Evolutionary conservation across 306 rosid species (phyloP).

Genomic region (Ochetophila trinervis): DNA sequence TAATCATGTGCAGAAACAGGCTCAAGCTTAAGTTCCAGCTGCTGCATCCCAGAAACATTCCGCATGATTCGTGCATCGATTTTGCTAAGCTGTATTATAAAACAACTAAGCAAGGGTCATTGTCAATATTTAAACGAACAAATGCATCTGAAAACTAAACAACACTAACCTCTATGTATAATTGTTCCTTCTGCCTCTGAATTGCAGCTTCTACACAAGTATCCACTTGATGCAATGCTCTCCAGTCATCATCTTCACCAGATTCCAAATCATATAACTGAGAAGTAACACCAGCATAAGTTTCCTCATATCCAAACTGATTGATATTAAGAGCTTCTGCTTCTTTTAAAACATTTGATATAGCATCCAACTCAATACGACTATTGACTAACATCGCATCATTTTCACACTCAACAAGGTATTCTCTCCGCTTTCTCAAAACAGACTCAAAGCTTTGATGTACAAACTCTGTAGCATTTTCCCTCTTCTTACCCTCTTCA

Average conservation of each 20-base stretch:
- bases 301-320: constrained; percentile 69
- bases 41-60: constrained; percentile 77
- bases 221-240: constrained; percentile 75
- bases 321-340: constrained; percentile 63
- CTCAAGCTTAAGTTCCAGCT: constrained; percentile 77
- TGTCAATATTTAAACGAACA: constrained; percentile 13
- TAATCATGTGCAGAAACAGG: constrained; percentile 76
- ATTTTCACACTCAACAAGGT: constrained; percentile 69
- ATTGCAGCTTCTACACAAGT: constrained; percentile 71
- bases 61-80: constrained; percentile 72
- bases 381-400: constrained; percentile 45
- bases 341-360: constrained; percentile 79
- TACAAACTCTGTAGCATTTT: constrained; percentile 51
- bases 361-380: constrained; percentile 65
- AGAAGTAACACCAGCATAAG: constrained; percentile 56
- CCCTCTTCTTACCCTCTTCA: constrained; percentile 82
- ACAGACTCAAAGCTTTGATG: constrained; percentile 69
- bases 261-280: constrained; percentile 82
- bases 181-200: constrained; percentile 80
- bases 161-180: constrained; percentile 71
- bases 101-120: constrained; percentile 22
- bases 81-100: constrained; percentile 76
- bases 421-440: constrained; percentile 71
- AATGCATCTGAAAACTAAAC: constrained; percentile 20
- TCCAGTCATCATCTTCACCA: constrained; percentile 85